Evolutionary conservation across 441 rosid genomes (phyloP), one percentile per base, ranked within the genome.

Genomic region (Eutrema salsugineum): DNA sequence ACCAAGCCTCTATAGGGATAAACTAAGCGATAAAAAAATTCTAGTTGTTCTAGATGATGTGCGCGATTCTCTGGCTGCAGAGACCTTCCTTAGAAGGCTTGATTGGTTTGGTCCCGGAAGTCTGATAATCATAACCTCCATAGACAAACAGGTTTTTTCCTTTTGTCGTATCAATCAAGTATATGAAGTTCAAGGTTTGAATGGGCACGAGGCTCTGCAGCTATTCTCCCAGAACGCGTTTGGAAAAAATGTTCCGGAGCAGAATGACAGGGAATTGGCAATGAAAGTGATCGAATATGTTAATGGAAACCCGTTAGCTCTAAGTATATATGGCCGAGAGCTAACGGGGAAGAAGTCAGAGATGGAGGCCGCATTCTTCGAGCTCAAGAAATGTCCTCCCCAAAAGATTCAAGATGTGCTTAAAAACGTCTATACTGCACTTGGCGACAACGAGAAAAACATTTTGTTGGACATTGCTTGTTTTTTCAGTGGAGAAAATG

Each of bases 381-480:
- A 27, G 11, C 72, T 65, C 61, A 73, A 69, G 46, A 28, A 50
- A 35, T 5, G 4, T 38, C 63, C 75, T 11, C 43, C 66, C 3
- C 9, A 16, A 12, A 20, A 60, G 8, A 62, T 79, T 46, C 9
- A 16, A 1, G 33, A 50, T 36, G 15, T 33, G 22, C 11, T 82
- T 20, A 48, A 55, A 28, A 73, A 46, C 0, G 79, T 67, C 6
- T 81, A 39, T 50, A 76, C 56, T 50, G 72, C 62, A 15, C 68
- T 86, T 7, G 55, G 8, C 1, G 30, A 69, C 1, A 46, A 57
- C 11, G 83, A 79, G 69, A 80, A 72, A 64, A 15, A 67, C 43
- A 57, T 71, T 11, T 74, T 81, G 36, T 56, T 83, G 35, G 78
- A 80, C 51, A 73, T 78, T 72, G 82, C 81, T 15, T 80, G 73